Percentiles rank a stretch among this genome's conserved stretches.
phyloP scores from a whole-genome alignment of 805 yeast species.

The Candida awuae region DNA sequence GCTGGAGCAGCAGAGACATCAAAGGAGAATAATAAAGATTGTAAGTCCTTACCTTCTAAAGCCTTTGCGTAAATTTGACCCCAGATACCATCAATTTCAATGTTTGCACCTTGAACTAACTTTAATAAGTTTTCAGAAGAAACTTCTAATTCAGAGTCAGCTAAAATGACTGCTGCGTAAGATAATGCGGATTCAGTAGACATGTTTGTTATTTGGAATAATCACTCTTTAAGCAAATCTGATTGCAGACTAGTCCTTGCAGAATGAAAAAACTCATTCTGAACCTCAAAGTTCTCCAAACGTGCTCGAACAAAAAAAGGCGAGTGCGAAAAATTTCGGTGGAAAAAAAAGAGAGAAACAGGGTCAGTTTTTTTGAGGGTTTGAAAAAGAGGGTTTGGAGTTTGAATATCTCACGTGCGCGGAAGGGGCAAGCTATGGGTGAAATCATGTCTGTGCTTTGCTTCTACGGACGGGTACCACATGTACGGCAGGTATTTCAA shows the following conservation, averaged over 20 bases:
- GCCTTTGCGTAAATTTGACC: conserved; percentile 79
- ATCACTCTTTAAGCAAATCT: conserved; percentile 35
- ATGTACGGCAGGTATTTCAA: no score
- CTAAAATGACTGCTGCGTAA: conserved; percentile 96
- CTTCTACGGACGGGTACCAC: no score
- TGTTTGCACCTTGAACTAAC: conserved; percentile 69
- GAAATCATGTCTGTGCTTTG: no score
- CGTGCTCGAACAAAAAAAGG: background rate
- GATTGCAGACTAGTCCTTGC: conserved; percentile 36
- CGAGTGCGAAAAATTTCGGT: background rate
- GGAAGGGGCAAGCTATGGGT: no score
- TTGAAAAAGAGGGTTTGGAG: no score
- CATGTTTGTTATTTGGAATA: conserved; percentile 43
- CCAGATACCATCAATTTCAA: conserved; percentile 71
- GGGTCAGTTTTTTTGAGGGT: no score
- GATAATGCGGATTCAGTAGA: conserved; percentile 88
- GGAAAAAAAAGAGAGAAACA: background rate
- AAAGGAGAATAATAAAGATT: conserved; percentile 56
- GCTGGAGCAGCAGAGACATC: conserved; percentile 44
- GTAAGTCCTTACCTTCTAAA: conserved; percentile 69
- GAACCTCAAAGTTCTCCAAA: background rate
- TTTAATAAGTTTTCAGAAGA: conserved; percentile 71
- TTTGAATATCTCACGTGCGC: no score
- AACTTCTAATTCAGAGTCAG: conserved; percentile 94
- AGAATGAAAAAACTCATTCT: conserved; percentile 1